Base-by-base conservation (phyloP, 2,329 filamentous ascomycete genomes). In the Sporothrix protearum region DNA sequence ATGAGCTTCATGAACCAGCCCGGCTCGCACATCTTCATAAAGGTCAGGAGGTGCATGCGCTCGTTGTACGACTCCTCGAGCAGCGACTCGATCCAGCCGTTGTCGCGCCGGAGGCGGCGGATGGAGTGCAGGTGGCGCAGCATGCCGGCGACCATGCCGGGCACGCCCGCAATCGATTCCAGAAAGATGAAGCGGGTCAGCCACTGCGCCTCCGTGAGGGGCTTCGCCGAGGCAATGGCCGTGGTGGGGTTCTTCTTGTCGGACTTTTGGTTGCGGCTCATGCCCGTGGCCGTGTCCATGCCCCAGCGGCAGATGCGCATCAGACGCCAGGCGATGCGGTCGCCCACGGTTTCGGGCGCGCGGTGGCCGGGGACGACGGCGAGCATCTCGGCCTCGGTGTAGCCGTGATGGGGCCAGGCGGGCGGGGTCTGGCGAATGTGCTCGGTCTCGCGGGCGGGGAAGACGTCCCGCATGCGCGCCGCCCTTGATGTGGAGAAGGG, bases 81-180 rank as follows among this genome's bases (percentile, higher is more conserved):
- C 9, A 97, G 84, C 0, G 92, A 95, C 81, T 97, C 94, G 79
- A 99, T 98, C 93, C 92, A 98, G 78, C 96, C 96, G 76, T 98
- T 97, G 80, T 98, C 95, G 71, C 95, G 86, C 85, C 93, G 94
- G 85, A 98, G 91, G 36, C 91, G 87, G 59, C 95, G 86, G 77
- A 98, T 86, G 75, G 91, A 94, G 78, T 91, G 89, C 49, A 98
- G 85, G 81, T 99, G 96, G 45, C 96, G 86, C 19, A 98, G 85
- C 92, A 97, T 97, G 28, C 94, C 96, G 0, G 91, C 96, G 0
- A 98, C 95, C 93, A 98, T 98, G 8, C 96, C 96, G 0, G 96
- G 96, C 0, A 98, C 96, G 45, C 94, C 96, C 14, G 96, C 96
- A 51, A 99, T 93, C 66, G 91, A 94, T 80, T 99, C 96, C 45